Conservation (phyloP, 2,329 filamentous ascomycete species). For the Colletotrichum falcatum region DNA sequence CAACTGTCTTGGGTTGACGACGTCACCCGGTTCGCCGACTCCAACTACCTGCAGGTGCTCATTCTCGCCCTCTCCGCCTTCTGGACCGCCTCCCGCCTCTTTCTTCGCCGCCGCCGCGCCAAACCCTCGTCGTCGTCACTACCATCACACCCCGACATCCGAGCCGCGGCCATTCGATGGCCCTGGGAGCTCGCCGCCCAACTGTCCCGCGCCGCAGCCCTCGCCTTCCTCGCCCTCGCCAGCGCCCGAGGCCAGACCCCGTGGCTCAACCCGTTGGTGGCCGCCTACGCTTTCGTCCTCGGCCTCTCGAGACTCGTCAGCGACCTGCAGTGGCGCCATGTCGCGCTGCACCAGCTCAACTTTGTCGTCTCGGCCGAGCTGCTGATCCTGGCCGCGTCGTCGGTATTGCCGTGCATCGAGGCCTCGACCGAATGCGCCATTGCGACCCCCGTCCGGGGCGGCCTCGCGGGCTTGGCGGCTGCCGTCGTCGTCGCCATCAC, state of each 20-base stretch:
- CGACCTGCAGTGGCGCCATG: conserved; percentile 58
- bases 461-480: conserved; percentile 52
- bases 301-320: conserved; percentile 58
- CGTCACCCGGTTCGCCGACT: conserved; percentile 54
- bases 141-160: conserved; percentile 44
- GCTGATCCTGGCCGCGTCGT: conserved; percentile 51
- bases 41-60: conserved; percentile 55
- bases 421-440: conserved; percentile 48
- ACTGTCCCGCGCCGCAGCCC: conserved; percentile 52
- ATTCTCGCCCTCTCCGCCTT: conserved; percentile 53
- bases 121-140: conserved; percentile 44
- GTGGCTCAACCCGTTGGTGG: conserved; percentile 51
- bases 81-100: conserved; percentile 50
- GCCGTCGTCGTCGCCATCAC: conserved; percentile 55
- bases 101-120: conserved; percentile 49
- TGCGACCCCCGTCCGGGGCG: conserved; percentile 47
- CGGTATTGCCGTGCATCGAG: conserved; percentile 59
- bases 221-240: conserved; percentile 55
- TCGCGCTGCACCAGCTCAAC: conserved; percentile 62
- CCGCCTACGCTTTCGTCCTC: conserved; percentile 57
- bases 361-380: conserved; percentile 55
- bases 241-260: conserved; percentile 50
- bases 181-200: conserved; percentile 59
- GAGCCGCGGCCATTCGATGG: conserved; percentile 55
- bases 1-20: conserved; percentile 52